Base-by-base conservation (phyloP, 805 yeast species). In the Nakazawaea wyomingensis region DNA sequence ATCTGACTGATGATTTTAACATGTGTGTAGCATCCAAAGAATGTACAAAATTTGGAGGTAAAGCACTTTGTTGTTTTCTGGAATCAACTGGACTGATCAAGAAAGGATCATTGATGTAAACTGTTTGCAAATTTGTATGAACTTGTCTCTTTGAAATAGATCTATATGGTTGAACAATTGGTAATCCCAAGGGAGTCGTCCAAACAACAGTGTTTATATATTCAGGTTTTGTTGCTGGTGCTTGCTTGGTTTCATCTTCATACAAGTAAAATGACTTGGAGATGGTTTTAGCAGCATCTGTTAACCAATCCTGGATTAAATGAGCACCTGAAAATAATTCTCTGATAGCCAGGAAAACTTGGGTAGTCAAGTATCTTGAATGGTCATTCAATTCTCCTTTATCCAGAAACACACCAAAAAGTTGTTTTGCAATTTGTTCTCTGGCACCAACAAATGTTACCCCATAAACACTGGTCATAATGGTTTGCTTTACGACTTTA, bases 391-490 rank as follows among this genome's bases (percentile, higher is more conserved):
- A 59, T 19, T 72, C 76, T 6, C 42, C 34, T 28, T 50, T 54
- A 18, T 58, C 62, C 36, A 68, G 69, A 43, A 76, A 66, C 19
- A 69, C 77, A 38, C 78, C 81, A 24, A 74, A 75, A 44, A 91
- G 65, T 57, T 90, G 90, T 55, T 82, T 85, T 45, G 79, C 76
- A 55, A 91, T 88, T 64, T 91, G 99, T 3, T 81, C 82, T 14
- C 87, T 78, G 0, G 98, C 99, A 14, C 99, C 99, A 48, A 87
- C 76, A 57, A 76, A 88, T 0, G 99, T 91, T 10, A 91, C 99
- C 54, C 99, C 99, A 59, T 91, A 91, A 29, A 91, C 99, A 55
- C 89, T 90, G 0, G 99, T 91, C 99, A 91, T 91, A 20, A 91
- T 98, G 0, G 99, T 88, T 60, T 91, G 99, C 59, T 91, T 91